Conservation (phyloP, 345 rosid genomes). For the Rhodamnia rubescens region DNA sequence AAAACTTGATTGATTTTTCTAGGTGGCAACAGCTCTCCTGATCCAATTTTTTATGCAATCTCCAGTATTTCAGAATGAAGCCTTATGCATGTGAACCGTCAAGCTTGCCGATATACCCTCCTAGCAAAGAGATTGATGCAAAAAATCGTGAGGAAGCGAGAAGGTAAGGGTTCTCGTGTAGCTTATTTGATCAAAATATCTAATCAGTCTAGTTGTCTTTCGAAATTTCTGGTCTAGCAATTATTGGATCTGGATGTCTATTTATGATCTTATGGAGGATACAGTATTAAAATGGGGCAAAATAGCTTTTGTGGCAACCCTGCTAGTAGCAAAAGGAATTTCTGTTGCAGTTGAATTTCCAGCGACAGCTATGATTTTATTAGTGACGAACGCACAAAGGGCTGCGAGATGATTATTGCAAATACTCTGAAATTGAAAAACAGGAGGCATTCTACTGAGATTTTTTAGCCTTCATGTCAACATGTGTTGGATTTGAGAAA, state of each 20-base stretch:
- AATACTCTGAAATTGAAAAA: background rate
- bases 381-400: background rate
- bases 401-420: background rate
- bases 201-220: background rate
- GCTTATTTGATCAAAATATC: background rate
- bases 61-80: conserved; percentile 70
- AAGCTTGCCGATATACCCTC: conserved; percentile 82
- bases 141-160: conserved; percentile 65
- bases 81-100: conserved; percentile 96
- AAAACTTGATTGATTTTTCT: background rate
- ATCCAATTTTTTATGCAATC: background rate
- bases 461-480: background rate
- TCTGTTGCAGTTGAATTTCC: background rate
- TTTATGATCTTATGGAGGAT: background rate
- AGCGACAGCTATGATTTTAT: background rate
- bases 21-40: background rate
- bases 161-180: conserved; percentile 33
- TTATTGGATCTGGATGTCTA: background rate
- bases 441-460: background rate
- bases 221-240: background rate
- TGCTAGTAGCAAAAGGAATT: background rate
- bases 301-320: background rate
- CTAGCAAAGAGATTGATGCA: conserved; percentile 91
- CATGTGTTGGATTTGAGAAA: background rate
- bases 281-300: background rate